Percentiles rank a stretch among this genome's conserved stretches.
Conservation (phyloP, 2,329 filamentous ascomycete species). For the Aspergillus ochraceus region DNA sequence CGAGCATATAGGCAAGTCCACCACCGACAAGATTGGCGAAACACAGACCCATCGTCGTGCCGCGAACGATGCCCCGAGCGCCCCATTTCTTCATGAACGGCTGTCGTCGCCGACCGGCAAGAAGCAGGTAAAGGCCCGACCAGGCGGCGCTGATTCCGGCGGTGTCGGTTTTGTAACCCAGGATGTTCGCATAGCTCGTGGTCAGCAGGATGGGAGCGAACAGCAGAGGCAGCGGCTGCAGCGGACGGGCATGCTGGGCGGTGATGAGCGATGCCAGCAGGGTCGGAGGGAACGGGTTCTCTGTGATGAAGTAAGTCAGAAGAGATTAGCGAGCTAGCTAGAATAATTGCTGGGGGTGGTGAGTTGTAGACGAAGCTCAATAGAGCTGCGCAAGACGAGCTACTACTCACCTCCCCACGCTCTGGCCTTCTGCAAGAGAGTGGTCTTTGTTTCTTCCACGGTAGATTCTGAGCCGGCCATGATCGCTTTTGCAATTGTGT, state of each 20-base stretch:
- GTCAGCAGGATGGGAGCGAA: constrained; percentile 68
- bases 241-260: constrained; percentile 66
- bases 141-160: constrained; percentile 65
- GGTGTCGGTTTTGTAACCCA: constrained; percentile 61
- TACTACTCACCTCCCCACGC: constrained; percentile 44
- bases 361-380: not conserved
- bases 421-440: constrained; percentile 38
- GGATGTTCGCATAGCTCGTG: constrained; percentile 65
- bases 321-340: not conserved
- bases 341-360: no score
- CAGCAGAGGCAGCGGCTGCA: constrained; percentile 65
- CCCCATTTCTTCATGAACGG: constrained; percentile 47
- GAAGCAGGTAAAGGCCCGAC: constrained; percentile 64
- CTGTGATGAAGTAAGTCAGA: constrained; percentile 39
- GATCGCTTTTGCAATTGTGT: constrained; percentile 8
- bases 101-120: constrained; percentile 59
- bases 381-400: not conserved
- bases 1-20: constrained; percentile 48
- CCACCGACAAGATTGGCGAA: constrained; percentile 48
- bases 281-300: constrained; percentile 64
- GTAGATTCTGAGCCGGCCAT: constrained; percentile 31
- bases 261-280: constrained; percentile 66
- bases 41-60: constrained; percentile 47
- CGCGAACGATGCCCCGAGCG: constrained; percentile 46
- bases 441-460: constrained; percentile 37